phyloP scores from a whole-genome alignment of 2,329 filamentous ascomycete genomes.

The Aphanoascus verrucosus region DNA sequence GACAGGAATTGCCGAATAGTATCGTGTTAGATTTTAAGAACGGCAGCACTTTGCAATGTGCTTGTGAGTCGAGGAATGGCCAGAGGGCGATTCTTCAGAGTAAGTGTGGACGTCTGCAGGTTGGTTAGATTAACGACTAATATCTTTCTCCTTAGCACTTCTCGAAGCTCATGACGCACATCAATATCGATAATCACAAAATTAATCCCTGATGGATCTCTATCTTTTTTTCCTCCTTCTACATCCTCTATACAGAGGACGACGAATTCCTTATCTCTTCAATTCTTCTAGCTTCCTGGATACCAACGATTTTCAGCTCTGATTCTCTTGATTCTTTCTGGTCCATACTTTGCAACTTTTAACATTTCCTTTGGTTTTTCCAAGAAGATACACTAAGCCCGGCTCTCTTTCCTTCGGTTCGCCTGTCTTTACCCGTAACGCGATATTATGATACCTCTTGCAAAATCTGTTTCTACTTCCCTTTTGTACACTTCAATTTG shows the following conservation, averaged over 20 bases:
- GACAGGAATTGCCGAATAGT: slow-evolving; percentile 87
- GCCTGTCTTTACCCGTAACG: slow-evolving; percentile 13
- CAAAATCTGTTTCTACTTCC: slow-evolving; percentile 3
- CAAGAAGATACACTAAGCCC: background rate
- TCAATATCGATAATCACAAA: background rate
- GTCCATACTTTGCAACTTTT: slow-evolving; percentile 3
- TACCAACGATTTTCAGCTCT: background rate
- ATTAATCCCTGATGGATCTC: background rate
- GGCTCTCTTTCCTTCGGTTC: slow-evolving; percentile 4
- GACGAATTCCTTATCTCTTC: slow-evolving; percentile 6
- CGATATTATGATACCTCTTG: slow-evolving; percentile 18
- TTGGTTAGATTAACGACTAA: background rate
- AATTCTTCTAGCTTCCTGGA: slow-evolving; percentile 3
- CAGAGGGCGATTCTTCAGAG: slow-evolving; percentile 43
- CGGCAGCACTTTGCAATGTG: slow-evolving; percentile 52
- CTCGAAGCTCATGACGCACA: slow-evolving; percentile 32
- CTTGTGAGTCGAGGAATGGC: slow-evolving; percentile 47
- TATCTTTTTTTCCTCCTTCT: background rate
- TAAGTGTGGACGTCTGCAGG: slow-evolving; percentile 25
- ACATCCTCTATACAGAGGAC: background rate
- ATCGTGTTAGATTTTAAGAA: slow-evolving; percentile 54
- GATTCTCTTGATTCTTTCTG: slow-evolving; percentile 4
- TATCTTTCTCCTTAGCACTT: slow-evolving; percentile 26
- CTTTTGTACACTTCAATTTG: slow-evolving; percentile 8
- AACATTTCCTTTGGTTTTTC: slow-evolving; percentile 1